phyloP scores from a whole-genome alignment of 2,329 filamentous ascomycete genomes.

The Aureobasidium uvarum region DNA sequence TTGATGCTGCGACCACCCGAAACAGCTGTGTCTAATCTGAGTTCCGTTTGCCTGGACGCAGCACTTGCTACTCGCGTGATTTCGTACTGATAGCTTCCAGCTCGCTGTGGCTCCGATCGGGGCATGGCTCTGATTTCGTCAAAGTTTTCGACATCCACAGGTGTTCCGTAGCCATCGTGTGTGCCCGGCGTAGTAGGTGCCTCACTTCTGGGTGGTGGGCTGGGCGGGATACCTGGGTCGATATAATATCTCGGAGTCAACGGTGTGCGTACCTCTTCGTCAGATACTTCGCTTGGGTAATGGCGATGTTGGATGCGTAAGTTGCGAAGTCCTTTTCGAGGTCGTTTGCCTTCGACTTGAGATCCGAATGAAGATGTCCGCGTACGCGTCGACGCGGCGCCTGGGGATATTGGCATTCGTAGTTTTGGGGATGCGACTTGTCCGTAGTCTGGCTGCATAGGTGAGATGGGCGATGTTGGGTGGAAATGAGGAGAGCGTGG shows the following conservation, averaged over 20 bases:
- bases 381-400: slow-evolving; percentile 24
- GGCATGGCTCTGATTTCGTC: slow-evolving; percentile 34
- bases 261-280: slow-evolving; percentile 51
- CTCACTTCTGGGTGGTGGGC: slow-evolving; percentile 45
- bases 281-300: slow-evolving; percentile 42
- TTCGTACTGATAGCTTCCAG: slow-evolving; percentile 29
- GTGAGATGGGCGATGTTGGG: slow-evolving; percentile 33
- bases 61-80: background rate
- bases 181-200: slow-evolving; percentile 38
- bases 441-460: slow-evolving; percentile 33
- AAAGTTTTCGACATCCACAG: slow-evolving; percentile 27
- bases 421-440: slow-evolving; percentile 24
- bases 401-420: slow-evolving; percentile 4
- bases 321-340: slow-evolving; percentile 49
- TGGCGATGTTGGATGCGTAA: slow-evolving; percentile 46
- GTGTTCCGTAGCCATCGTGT: slow-evolving; percentile 14
- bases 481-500: slow-evolving; percentile 35
- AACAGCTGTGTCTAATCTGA: slow-evolving; percentile 10
- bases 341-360: slow-evolving; percentile 32
- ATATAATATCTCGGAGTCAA: slow-evolving; percentile 56
- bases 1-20: background rate
- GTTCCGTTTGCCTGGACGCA: slow-evolving; percentile 2
- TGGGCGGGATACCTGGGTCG: slow-evolving; percentile 56
- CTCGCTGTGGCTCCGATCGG: slow-evolving; percentile 32
- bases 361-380: slow-evolving; percentile 42